phyloP scores from a whole-genome alignment of 192 early-diverging fungal genomes.

The Tieghemiomyces parasiticus region DNA sequence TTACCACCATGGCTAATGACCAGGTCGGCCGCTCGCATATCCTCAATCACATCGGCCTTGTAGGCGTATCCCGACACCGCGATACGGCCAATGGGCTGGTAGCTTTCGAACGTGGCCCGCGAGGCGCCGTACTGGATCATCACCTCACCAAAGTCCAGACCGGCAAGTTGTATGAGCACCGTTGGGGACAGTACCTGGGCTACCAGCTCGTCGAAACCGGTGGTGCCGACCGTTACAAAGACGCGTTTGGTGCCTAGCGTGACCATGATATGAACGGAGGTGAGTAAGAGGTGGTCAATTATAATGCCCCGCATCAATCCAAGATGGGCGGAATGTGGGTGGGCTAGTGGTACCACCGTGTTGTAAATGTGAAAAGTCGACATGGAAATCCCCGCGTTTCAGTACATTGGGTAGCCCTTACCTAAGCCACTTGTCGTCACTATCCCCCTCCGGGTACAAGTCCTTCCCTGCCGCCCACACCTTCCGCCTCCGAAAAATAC shows the following conservation, averaged over 20 bases:
- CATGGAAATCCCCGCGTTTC: too few relatives aligned
- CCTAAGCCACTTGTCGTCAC: too few relatives aligned
- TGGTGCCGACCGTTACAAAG: constrained; percentile 88
- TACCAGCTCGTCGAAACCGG: constrained; percentile 69
- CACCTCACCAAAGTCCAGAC: constrained; percentile 36
- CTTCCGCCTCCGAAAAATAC: too few relatives aligned
- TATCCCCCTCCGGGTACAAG: too few relatives aligned
- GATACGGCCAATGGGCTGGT: constrained; percentile 12
- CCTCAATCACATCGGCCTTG: constrained; percentile 30
- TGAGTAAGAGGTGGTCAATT: too few relatives aligned
- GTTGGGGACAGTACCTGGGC: constrained; percentile 20
- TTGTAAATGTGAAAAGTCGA: too few relatives aligned
- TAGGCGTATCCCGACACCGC: constrained; percentile 38
- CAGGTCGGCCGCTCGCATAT: constrained; percentile 47
- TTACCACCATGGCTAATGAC: constrained; percentile 73
- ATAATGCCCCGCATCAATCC: too few relatives aligned
- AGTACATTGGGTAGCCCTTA: too few relatives aligned
- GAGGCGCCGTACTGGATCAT: constrained; percentile 53
- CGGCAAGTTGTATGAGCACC: constrained; percentile 32
- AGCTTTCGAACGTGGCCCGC: constrained; percentile 17
- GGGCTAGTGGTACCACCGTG: too few relatives aligned
- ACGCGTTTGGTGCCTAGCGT: constrained; percentile 21
- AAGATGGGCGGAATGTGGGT: too few relatives aligned
- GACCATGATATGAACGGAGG: too few relatives aligned
- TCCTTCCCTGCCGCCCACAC: too few relatives aligned